Base-by-base conservation (phyloP, 179 eudicot species). In the Pouteria campechiana region DNA sequence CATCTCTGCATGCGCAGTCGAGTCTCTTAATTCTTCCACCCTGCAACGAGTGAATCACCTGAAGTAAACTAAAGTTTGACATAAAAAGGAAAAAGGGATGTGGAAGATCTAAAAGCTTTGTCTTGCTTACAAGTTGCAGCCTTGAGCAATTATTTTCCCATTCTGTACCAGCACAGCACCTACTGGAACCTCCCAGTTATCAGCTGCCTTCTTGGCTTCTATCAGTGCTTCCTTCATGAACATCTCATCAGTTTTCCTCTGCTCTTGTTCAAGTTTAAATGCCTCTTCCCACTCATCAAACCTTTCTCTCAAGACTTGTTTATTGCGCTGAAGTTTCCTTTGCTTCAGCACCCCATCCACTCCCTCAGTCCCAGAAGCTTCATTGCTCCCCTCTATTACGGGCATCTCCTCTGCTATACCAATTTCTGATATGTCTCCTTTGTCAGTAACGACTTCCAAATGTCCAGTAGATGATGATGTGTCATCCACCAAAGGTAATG, bases 1-100 rank as follows among this genome's bases (percentile, higher is more conserved):
- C 79, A 90, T 90, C 67, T 90, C 98, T 25, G 98, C 95, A 72
- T 86, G 95, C 42, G 98, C 98, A 41, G 98, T 86, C 17, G 90
- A 72, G 71, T 90, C 98, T 23, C 93, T 73, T 46, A 81, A 58
- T 54, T 82, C 87, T 71, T 86, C 98, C 42, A 90, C 98, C 39
- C 98, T 90, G 75, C 43, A 61, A 55, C 10, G 40, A 17, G 42
- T 4, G 13, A 31, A 7, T 37, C 39, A 3, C 20, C 5, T 23
- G 28, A 25, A 38, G 25, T 6, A 0, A 34, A 38, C n/a, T 11
- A 17, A 40, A 8, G 21, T 23, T 22, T 14, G 8, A 13, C 6
- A n/a, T 20, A 35, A 52, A 42, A 20, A 23, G 4, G 22, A 7
- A n/a, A 9, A 11, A 42, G 32, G 27, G 18, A 18, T 9, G 38